phyloP scores from a whole-genome alignment of 2,329 filamentous ascomycete species.

The Fusarium mexicanum region DNA sequence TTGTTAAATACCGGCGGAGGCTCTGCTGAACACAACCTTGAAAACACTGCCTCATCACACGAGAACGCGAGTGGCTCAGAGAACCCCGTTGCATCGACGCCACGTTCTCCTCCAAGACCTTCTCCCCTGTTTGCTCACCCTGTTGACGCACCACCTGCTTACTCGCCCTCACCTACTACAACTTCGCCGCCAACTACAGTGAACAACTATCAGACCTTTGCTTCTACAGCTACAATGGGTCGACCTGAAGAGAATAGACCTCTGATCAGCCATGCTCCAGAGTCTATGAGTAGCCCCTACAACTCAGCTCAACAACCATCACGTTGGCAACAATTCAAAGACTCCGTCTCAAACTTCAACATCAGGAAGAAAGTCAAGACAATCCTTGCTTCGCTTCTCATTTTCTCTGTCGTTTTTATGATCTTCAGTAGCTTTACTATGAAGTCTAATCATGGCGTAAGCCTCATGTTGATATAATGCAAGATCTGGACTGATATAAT shows the following conservation, averaged over 20 bases:
- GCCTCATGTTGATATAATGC: background rate
- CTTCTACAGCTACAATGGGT: conserved; percentile 52
- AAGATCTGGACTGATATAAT: background rate
- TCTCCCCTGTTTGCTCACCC: conserved; percentile 30
- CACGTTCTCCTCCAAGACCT: conserved; percentile 6
- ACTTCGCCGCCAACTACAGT: conserved; percentile 47
- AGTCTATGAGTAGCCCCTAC: conserved; percentile 57
- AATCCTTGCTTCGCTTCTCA: conserved; percentile 45
- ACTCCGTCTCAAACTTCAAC: conserved; percentile 25
- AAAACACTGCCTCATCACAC: background rate
- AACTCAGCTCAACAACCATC: conserved; percentile 35
- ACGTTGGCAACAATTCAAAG: conserved; percentile 45
- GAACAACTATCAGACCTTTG: conserved; percentile 58
- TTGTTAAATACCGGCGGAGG: conserved; percentile 41
- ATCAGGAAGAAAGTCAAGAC: conserved; percentile 45
- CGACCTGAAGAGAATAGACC: conserved; percentile 53
- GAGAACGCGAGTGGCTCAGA: background rate
- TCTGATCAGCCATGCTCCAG: conserved; percentile 54
- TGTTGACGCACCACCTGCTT: conserved; percentile 61
- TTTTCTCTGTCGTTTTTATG: conserved; percentile 47
- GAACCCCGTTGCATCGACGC: background rate
- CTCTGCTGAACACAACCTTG: background rate
- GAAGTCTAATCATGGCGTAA: conserved; percentile 42
- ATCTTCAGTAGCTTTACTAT: conserved; percentile 40
- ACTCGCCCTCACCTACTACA: conserved; percentile 54